Base-by-base conservation (phyloP, 192 early-diverging fungal species). In the Rhizophagus clarus region DNA sequence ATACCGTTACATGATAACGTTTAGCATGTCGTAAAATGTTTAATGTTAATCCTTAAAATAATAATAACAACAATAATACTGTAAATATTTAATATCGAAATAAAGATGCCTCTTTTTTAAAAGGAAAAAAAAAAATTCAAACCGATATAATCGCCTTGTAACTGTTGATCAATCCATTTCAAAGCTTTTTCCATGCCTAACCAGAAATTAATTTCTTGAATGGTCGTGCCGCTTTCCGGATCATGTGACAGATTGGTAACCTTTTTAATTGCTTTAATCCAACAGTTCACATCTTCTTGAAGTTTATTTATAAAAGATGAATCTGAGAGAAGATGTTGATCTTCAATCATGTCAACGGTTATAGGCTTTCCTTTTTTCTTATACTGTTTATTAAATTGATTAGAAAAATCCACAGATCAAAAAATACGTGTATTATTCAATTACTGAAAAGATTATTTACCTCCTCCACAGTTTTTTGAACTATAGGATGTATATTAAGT, bases 141-240 rank as follows among this genome's bases (percentile, higher is more conserved):
- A 90, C 89, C 85, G 67, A 95, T 90, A 84, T 94, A 90, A 72
- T 97, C 96, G 83, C 93, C 94, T 87, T 95, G 94, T 45, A 99
- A 85, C 86, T 98, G 96, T 76, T 96, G 94, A 79, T 99, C 96
- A 79, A 99, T 97, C 72, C 93, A 89, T 77, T 94, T 93, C 66
- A 99, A 85, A 29, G 95, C 96, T 24, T 92, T 88, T 84, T 99
- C 98, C 96, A 99, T 97, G 71, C 92, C 93, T 42, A 97, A 86
- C 98, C 98, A 99, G 84, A 99, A 99, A 86, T 97, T 97, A 85
- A 99, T 97, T 85, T 99, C 98, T 86, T 98, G 97, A 67, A 93
- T 94, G 29, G 98, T 96, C 7, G 95, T 94, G 12, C 97, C 97
- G 26, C 93, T 94, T 1, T 91, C 85, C 14, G 97, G 96, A 77